Conservation (phyloP, 306 rosid species). For the Begonia masoniana region DNA sequence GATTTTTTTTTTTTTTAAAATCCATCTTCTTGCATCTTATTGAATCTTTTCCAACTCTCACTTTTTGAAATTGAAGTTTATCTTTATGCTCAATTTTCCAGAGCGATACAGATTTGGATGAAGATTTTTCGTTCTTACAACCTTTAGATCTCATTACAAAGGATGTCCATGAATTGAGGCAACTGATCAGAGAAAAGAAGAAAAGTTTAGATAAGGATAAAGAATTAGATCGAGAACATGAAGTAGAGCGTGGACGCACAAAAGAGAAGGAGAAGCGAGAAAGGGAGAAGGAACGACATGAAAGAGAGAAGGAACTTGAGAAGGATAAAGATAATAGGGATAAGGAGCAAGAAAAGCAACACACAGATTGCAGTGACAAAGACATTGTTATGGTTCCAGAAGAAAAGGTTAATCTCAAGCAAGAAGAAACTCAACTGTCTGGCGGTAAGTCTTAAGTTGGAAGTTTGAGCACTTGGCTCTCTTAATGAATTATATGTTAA, state of each 20-base stretch:
- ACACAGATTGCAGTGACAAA: conserved; percentile 17
- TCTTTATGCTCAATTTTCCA: conserved; percentile 68
- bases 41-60: conserved; percentile 9
- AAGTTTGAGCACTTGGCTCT: too few species aligned
- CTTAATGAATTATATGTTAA: too few species aligned
- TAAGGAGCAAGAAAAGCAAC: conserved; percentile 43
- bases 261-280: conserved; percentile 22
- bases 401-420: conserved; percentile 24
- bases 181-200: conserved; percentile 61
- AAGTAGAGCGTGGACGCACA: conserved; percentile 53
- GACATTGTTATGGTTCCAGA: conserved; percentile 26
- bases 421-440: conserved; percentile 15
- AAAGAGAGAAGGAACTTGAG: conserved; percentile 47
- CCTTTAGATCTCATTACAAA: conserved; percentile 91
- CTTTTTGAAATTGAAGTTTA: conserved; percentile 35
- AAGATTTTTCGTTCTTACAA: conserved; percentile 85
- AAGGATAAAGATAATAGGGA: conserved; percentile 54
- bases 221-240: conserved; percentile 40
- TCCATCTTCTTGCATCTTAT: conserved; percentile 7
- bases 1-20: conserved; percentile 20
- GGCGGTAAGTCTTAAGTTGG: too few species aligned
- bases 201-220: conserved; percentile 48
- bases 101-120: conserved; percentile 85
- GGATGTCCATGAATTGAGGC: conserved; percentile 66
- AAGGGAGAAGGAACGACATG: conserved; percentile 18